These are phyloP conservation scores for Dioscorea dumetorum DNA, from an alignment of 106 monocot genomes.

Conservation along the genomic window DNA sequence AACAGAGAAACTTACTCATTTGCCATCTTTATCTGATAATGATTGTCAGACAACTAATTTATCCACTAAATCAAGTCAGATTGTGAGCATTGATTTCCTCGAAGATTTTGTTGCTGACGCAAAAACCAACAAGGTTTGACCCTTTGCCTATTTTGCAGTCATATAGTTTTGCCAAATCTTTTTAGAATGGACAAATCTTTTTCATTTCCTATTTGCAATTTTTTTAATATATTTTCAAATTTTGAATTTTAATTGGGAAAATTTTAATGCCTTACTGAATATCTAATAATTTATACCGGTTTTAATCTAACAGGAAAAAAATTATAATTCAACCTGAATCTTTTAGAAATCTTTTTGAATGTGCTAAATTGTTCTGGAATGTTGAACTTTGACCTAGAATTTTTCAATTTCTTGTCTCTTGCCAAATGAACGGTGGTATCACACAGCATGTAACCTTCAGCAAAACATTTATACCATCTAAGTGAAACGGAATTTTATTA, in stretches of 20 bases:
- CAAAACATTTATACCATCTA: too few relatives aligned
- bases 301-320: background rate
- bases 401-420: too few relatives aligned
- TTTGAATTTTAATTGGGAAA: background rate
- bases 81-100: conserved; percentile 42
- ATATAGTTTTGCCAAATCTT: background rate
- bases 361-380: too few relatives aligned
- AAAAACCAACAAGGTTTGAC: conserved; percentile 55
- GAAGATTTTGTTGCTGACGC: conserved; percentile 49
- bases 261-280: background rate
- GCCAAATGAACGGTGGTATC: too few relatives aligned
- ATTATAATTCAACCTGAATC: background rate
- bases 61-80: conserved; percentile 28
- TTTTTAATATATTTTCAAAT: background rate
- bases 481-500: too few relatives aligned
- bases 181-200: background rate
- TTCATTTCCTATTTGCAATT: background rate
- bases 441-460: too few relatives aligned
- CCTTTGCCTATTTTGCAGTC: background rate
- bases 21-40: background rate
- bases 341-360: too few relatives aligned
- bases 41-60: conserved; percentile 1
- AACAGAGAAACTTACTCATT: background rate
- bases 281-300: background rate
- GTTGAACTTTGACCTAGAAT: too few relatives aligned